Evolutionary conservation across 2,329 filamentous ascomycete genomes (phyloP), one percentile per base, ranked within the genome.

Genomic region (Cytospora piceicola): DNA sequence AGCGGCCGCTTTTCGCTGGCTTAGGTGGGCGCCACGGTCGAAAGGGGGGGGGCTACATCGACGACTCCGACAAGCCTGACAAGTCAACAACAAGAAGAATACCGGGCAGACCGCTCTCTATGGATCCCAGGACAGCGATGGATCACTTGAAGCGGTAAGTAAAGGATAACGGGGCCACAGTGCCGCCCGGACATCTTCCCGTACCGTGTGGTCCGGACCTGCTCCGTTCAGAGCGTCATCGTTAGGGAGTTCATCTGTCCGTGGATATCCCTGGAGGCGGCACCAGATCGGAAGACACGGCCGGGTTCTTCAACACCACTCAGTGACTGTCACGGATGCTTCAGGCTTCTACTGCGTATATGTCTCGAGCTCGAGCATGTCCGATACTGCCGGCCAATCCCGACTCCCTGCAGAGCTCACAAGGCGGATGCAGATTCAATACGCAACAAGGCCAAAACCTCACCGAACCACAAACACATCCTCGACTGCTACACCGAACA

Each of bases 141-240:
- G 54, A 53, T 57, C 58, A 51, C 22, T 49, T 24, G 63, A 60
- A 66, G 66, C 66, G 66, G 66, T 67, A 65, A 67, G 34, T 14
- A 36, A 15, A 36, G 57, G 59, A 46, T 27, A 54, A 32, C 51
- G 52, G 56, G 66, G 64, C 63, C 66, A 61, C 64, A 64, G 61
- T 52, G 32, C 57, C 57, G 22, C 49, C 54, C 29, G 55, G 54
- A 29, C 30, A 9, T 63, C 61, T 56, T 55, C 24, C 36, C 54
- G 20, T 39, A 57, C 39, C 61, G 61, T 52, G 61, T 14, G 34
- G 34, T 39, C 55, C 61, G 46, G 61, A 36, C 22, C 30, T 57
- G 39, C 56, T 51, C 61, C 46, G 46, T 49, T 49, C 42, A 22
- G 27, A 29, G 42, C 42, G 20, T 46, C 42, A 46, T 46, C 20